These are phyloP conservation scores for Lichtheimia ramosa DNA, from an alignment of 371 early-diverging fungal species.

Conservation along the genomic window DNA sequence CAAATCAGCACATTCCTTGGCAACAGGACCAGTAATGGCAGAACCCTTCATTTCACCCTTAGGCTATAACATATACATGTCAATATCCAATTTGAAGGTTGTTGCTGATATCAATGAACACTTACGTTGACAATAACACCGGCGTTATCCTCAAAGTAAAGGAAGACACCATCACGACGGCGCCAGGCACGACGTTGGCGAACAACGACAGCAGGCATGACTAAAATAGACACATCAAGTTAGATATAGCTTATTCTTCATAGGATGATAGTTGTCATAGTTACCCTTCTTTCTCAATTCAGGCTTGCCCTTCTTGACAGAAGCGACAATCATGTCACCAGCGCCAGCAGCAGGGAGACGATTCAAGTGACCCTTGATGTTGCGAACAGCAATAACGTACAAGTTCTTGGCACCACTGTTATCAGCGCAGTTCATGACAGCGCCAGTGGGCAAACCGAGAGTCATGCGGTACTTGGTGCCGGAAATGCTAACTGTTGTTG, in stretches of 20 bases:
- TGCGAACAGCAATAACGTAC: constrained; percentile 98
- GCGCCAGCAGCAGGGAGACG: constrained; percentile 99
- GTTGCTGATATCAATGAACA: too few relatives aligned
- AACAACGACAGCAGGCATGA: constrained; percentile 99
- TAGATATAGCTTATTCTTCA: not conserved
- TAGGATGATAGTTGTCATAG: not conserved
- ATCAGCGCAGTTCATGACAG: constrained; percentile 99
- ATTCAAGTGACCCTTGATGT: constrained; percentile 97
- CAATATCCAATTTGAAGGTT: too few relatives aligned
- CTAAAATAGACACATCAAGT: constrained; percentile 52
- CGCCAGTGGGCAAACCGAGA: constrained; percentile 99
- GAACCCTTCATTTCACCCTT: not conserved
- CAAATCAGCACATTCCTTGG: not conserved
- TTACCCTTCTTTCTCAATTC: constrained; percentile 99
- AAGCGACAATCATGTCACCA: constrained; percentile 99
- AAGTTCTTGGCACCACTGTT: constrained; percentile 99
- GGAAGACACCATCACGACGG: constrained; percentile 98
- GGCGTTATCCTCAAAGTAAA: constrained; percentile 91
- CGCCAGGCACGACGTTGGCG: constrained; percentile 99
- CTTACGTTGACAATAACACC: constrained; percentile 59
- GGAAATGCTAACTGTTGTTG: constrained; percentile 70
- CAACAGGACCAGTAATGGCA: not conserved
- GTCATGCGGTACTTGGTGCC: constrained; percentile 99
- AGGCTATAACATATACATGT: too few relatives aligned
- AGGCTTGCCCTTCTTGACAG: constrained; percentile 99